Base-by-base conservation (phyloP, 2,329 filamentous ascomycete species). In the Chrysoporthe puriensis region DNA sequence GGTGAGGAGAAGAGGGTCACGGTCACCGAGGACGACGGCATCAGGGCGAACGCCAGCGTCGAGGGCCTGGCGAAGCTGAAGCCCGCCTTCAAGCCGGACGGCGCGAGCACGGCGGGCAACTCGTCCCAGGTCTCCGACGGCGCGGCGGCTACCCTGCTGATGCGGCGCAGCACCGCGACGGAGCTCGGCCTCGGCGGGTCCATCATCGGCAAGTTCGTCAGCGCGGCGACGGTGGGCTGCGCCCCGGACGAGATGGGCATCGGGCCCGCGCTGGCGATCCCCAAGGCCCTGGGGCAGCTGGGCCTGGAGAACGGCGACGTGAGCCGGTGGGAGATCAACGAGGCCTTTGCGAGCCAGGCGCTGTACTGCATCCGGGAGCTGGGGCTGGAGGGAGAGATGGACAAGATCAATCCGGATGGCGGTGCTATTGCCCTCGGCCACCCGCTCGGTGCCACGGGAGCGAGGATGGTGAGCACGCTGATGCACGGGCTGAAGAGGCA, bases 371-470 rank as follows among this genome's bases (percentile, higher is more conserved):
- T 95, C 58, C 82, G 93, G 69, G 85, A 88, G 74, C 76, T 96
- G 13, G 91, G 89, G 0, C 81, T 95, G 26, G 89, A 89, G 77
- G 77, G 80, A 74, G 87, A 75, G 72, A 88, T 83, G 81, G 85
- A 90, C 73, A 90, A 86, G 79, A 91, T 97, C 21, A 98, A 98
- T 80, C 93, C 93, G 0, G 94, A 96, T 74, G 95, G 95, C 69
- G 94, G 95, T 43, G 95, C 94, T 2, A 97, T 97, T 78, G 94
- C 95, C n/a, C 81, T 97, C 34, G 95, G 95, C 1, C 95, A 97
- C 78, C 94, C 94, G 6, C 85, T 97, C 1, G 94, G 95, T 59
- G 94, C 94, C 43, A 97, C 94, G 5, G 93, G 93, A 44, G 93
- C 91, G 42, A 84, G 94, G 72, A 91, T 97, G 85, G 80, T 94